phyloP scores from a whole-genome alignment of 352 stramenopile species.

The Saprolegnia parasitica region DNA sequence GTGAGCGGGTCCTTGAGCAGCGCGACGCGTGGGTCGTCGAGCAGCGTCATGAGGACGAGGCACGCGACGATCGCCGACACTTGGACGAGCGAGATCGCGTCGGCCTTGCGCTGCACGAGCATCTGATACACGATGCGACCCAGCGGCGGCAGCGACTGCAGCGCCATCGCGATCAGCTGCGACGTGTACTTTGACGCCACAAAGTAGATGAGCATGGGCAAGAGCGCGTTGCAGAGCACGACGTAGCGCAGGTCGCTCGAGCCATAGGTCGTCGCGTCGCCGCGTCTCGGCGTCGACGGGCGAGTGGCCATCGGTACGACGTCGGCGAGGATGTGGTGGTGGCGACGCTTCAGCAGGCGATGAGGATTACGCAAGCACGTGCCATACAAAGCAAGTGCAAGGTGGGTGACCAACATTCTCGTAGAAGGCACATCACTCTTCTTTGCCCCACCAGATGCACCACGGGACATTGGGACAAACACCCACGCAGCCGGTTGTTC shows the following conservation, averaged over 20 bases:
- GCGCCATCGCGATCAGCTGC: not conserved
- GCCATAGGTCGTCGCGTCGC: not conserved
- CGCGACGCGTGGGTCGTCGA: conserved; percentile 7
- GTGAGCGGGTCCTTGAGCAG: not conserved
- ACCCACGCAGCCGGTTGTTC: no score
- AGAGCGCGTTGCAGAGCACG: not conserved
- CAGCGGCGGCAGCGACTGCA: conserved; percentile 6
- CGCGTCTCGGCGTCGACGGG: no score
- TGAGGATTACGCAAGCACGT: no score
- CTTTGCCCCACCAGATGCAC: no score
- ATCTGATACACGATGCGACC: conserved; percentile 4
- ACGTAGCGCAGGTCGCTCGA: not conserved
- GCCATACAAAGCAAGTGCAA: no score
- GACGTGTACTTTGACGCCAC: conserved; percentile 17
- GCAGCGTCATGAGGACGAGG: not conserved
- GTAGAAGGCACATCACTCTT: no score
- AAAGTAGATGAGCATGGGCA: not conserved
- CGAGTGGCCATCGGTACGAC: no score
- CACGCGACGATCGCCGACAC: not conserved
- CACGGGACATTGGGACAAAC: no score
- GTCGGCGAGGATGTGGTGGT: no score
- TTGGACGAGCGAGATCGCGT: conserved; percentile 14
- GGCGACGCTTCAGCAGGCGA: no score
- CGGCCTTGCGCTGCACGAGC: not conserved
- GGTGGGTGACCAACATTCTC: no score